Evolutionary conservation across 306 rosid species (phyloP).

Genomic region (Cucumis cinereus): DNA sequence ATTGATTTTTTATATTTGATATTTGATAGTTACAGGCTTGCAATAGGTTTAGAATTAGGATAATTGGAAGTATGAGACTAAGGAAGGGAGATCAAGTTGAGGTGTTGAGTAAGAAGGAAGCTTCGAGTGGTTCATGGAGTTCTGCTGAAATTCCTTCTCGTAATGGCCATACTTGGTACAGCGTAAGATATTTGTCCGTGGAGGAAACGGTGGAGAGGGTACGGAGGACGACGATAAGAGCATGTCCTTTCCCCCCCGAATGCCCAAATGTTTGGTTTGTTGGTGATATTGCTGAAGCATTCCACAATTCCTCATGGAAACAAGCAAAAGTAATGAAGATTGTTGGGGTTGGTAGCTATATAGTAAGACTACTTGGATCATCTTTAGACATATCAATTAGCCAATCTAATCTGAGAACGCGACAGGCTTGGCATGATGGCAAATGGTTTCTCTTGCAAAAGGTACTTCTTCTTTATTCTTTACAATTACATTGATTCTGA

Average conservation of each 20-base stretch:
- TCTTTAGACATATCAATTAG: constrained; percentile 28
- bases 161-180: constrained; percentile 35
- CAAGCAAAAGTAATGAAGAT: constrained; percentile 29
- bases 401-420: constrained; percentile 36
- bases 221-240: constrained; percentile 48
- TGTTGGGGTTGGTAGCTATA: constrained; percentile 22
- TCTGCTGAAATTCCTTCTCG: constrained; percentile 48
- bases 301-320: constrained; percentile 54
- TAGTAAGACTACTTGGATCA: constrained; percentile 48
- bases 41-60: not conserved
- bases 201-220: constrained; percentile 35
- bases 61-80: constrained; percentile 35
- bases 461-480: constrained; percentile 20
- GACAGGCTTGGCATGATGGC: constrained; percentile 48
- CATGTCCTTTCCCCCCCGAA: constrained; percentile 36
- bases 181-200: constrained; percentile 23
- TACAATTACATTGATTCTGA: not conserved
- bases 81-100: constrained; percentile 57
- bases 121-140: constrained; percentile 43
- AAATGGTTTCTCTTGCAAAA: constrained; percentile 42
- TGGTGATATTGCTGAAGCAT: constrained; percentile 58
- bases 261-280: constrained; percentile 25
- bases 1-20: not conserved
- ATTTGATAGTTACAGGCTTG: not conserved
- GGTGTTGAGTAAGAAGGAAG: constrained; percentile 37